Evolutionary conservation across 352 stramenopile genomes (phyloP), one percentile per base, ranked within the genome.

Genomic region (Elongisporangium prolatum): DNA sequence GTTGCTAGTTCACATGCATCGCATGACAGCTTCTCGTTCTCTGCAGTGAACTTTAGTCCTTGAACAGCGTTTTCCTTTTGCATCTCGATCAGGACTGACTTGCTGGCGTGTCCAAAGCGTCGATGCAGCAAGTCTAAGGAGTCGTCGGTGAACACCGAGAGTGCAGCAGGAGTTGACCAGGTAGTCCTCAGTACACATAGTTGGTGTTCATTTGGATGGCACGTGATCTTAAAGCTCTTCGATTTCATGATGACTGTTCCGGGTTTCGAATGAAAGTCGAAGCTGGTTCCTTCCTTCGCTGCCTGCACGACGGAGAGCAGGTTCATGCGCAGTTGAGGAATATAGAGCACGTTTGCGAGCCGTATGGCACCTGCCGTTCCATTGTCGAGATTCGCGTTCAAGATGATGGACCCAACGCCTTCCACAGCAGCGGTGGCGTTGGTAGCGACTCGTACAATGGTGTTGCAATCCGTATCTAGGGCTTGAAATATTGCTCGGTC

Each of bases 1-100:
- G 21, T 57, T 13, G 37, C 51, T 3, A 53, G 7, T 18, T 63
- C 50, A 24, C 57, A 63, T 17, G 51, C 57, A 20, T 56, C 49
- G 28, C 38, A 57, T 8, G 25, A 8, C 25, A 38, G 20, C 18
- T 14, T 40, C n/a, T n/a, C n/a, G n/a, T n/a, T n/a, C n/a, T n/a
- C n/a, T n/a, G n/a, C n/a, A n/a, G n/a, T n/a, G n/a, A 14, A 18
- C 21, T 44, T 28, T 21, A 16, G n/a, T 28, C 50, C 8, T 22
- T 40, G 7, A 34, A 22, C n/a, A 38, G 21, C 18, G 38, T 28
- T 34, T 38, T 28, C 50, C 9, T 40, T 13, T n/a, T n/a, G n/a
- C n/a, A n/a, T n/a, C n/a, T n/a, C n/a, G n/a, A 40, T 4, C 50
- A 55, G 7, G 2, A 55, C 21, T 5, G 21, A 55, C 18, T 28